A percentile compares a stretch with the other conserved stretches of the same genome.
Evolutionary conservation across 2,329 filamentous ascomycete genomes (phyloP).

Genomic region (Ceratocystis albifundus): DNA sequence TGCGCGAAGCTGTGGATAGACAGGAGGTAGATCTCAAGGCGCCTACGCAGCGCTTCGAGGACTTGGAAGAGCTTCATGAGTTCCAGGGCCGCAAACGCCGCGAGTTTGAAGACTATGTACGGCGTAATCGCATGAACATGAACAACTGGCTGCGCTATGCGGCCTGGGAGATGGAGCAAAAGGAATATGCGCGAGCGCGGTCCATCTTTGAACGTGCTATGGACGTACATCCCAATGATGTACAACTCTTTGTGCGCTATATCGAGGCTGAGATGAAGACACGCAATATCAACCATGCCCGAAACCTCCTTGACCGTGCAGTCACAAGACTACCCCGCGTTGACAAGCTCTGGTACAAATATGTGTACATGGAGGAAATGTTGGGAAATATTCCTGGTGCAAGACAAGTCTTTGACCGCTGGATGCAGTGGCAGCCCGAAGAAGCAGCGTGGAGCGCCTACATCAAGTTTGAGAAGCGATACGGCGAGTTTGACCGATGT

Average conservation of each 20-base stretch:
- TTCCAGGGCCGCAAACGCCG: conserved; percentile 91
- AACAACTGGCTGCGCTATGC: conserved; percentile 99
- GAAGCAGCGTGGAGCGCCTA: conserved; percentile 93
- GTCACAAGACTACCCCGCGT: conserved; percentile 81
- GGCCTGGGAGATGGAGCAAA: conserved; percentile 94
- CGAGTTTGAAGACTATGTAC: conserved; percentile 96
- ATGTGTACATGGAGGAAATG: conserved; percentile 98
- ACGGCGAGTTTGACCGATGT: conserved; percentile 83
- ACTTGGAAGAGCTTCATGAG: conserved; percentile 95
- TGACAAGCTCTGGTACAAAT: conserved; percentile 98
- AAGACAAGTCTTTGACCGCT: conserved; percentile 87
- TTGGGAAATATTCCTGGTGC: conserved; percentile 87
- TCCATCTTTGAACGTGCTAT: conserved; percentile 91
- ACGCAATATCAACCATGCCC: conserved; percentile 90
- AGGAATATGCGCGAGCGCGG: conserved; percentile 83
- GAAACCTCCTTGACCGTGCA: conserved; percentile 89
- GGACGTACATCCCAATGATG: conserved; percentile 78
- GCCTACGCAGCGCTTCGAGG: conserved; percentile 87
- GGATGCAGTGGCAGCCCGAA: conserved; percentile 97
- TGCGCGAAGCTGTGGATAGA: conserved; percentile 91
- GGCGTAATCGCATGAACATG: conserved; percentile 86
- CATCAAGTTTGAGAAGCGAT: conserved; percentile 93
- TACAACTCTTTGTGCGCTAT: conserved; percentile 82
- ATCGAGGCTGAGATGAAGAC: conserved; percentile 91
- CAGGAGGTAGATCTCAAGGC: conserved; percentile 82